Conservation (phyloP, 139 green algal genomes). For the Picochlorum sp. region DNA sequence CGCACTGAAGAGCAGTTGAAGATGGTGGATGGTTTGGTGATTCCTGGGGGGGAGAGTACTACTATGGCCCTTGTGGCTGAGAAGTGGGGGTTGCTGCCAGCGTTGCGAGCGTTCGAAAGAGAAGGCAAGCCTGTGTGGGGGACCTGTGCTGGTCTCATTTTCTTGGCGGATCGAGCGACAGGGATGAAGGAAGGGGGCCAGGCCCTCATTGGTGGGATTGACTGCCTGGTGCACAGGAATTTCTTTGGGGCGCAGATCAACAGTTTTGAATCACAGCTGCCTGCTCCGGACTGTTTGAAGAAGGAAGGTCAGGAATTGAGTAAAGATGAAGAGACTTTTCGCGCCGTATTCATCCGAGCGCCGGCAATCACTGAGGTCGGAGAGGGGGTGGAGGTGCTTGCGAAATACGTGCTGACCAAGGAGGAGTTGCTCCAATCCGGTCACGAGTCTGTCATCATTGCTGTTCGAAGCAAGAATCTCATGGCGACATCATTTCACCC, state of each 20-base stretch:
- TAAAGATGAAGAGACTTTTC: slow-evolving; percentile 11
- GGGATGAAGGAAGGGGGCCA: slow-evolving; percentile 92
- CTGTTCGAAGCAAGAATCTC: slow-evolving; percentile 68
- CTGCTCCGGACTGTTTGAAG: slow-evolving; percentile 43
- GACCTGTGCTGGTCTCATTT: slow-evolving; percentile 97
- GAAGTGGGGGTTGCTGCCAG: slow-evolving; percentile 73
- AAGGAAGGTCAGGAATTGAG: background rate
- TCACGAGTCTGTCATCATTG: slow-evolving; percentile 49
- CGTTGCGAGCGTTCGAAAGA: slow-evolving; percentile 57
- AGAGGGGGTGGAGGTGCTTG: slow-evolving; percentile 72
- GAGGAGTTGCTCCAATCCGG: slow-evolving; percentile 38
- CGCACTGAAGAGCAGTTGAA: slow-evolving; percentile 71
- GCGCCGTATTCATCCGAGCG: slow-evolving; percentile 74
- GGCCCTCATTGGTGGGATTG: slow-evolving; percentile 82
- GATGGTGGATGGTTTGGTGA: slow-evolving; percentile 73
- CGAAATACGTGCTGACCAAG: slow-evolving; percentile 52
- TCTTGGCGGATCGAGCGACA: slow-evolving; percentile 78
- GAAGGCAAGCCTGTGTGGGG: slow-evolving; percentile 78
- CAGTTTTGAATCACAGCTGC: slow-evolving; percentile 85
- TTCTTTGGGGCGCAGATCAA: slow-evolving; percentile 96
- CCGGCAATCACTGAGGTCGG: slow-evolving; percentile 77
- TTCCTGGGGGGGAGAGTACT: slow-evolving; percentile 88
- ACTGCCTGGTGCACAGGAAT: slow-evolving; percentile 89
- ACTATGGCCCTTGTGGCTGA: slow-evolving; percentile 88
- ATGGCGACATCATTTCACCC: slow-evolving; percentile 96